Percentiles rank a stretch among this genome's conserved stretches.
These are phyloP conservation scores for Secale cereale DNA, from an alignment of 176 grass and related monocot genomes.

Conservation along the genomic window DNA sequence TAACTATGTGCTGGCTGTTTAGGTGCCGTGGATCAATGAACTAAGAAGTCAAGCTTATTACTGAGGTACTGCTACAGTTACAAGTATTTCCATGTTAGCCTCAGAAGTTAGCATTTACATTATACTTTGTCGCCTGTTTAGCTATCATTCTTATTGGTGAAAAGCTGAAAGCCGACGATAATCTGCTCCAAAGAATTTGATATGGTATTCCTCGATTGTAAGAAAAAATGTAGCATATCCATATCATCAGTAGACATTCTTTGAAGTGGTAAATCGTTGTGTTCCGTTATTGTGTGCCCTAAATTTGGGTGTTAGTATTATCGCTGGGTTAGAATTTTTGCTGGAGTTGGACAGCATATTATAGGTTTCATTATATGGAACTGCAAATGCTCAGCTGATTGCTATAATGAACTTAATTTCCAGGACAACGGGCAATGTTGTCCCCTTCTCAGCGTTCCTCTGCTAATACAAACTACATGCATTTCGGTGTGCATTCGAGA, in stretches of 20 bases:
- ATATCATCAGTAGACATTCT: background rate
- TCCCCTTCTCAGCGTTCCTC: background rate
- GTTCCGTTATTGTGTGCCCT: background rate
- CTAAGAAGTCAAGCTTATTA: slow-evolving; percentile 37
- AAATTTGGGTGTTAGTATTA: background rate
- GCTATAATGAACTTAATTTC: background rate
- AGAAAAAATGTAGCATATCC: slow-evolving; percentile 3
- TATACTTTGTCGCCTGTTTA: background rate
- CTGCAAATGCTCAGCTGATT: background rate
- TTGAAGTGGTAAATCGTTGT: background rate
- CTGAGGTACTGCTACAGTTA: slow-evolving; percentile 19
- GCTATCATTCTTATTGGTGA: background rate
- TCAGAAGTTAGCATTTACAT: slow-evolving; percentile 2
- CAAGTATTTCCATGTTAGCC: background rate
- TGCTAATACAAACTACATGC: background rate
- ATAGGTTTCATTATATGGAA: background rate
- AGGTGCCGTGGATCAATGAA: slow-evolving; percentile 99
- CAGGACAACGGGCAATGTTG: background rate
- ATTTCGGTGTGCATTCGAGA: too few species aligned
- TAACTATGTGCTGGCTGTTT: slow-evolving; percentile 40
- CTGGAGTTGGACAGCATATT: background rate
- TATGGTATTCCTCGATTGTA: background rate
- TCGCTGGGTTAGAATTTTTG: background rate
- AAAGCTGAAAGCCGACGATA: background rate
- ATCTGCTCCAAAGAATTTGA: background rate